Evolutionary conservation across 495 filamentous ascomycete species (phyloP).

Genomic region (Paragyromitra xinjiangensis): DNA sequence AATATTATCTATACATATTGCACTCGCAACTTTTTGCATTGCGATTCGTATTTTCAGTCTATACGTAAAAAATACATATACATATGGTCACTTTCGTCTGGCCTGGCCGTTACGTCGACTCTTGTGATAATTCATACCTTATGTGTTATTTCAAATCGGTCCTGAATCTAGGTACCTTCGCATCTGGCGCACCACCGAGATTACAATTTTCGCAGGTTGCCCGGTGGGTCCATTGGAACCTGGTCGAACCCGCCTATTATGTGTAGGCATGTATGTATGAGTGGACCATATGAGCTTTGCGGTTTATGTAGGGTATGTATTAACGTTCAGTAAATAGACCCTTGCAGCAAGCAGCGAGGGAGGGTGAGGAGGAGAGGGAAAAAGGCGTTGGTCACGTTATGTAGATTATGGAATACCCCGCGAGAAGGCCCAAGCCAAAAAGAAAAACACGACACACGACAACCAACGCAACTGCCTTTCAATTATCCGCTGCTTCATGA

Average conservation of each 20-base stretch:
- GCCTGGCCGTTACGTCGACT: slow-evolving; percentile 19
- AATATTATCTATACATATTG: slow-evolving; percentile 2
- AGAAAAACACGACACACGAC: slow-evolving; percentile 26
- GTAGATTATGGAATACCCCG: slow-evolving; percentile 36
- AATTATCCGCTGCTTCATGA: slow-evolving; percentile 38
- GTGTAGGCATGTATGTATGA: background rate
- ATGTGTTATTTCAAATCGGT: slow-evolving; percentile 25
- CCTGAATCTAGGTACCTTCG: slow-evolving; percentile 32
- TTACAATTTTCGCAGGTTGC: slow-evolving; percentile 17
- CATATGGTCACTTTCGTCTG: background rate
- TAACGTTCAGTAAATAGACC: slow-evolving; percentile 26
- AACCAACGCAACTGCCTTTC: slow-evolving; percentile 20
- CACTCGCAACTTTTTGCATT: slow-evolving; percentile 13
- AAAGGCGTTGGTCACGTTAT: slow-evolving; percentile 36
- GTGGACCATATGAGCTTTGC: background rate
- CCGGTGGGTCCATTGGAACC: slow-evolving; percentile 11
- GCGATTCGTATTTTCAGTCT: background rate
- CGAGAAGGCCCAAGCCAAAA: slow-evolving; percentile 19
- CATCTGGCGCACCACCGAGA: slow-evolving; percentile 8
- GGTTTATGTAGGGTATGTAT: background rate
- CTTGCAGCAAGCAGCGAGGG: slow-evolving; percentile 6
- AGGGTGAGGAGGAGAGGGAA: background rate
- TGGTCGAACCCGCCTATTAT: background rate
- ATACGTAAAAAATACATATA: background rate
- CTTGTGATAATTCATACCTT: slow-evolving; percentile 29